Evolutionary conservation across 2,329 filamentous ascomycete genomes (phyloP).

Genomic region (Akanthomyces dipterigenus): DNA sequence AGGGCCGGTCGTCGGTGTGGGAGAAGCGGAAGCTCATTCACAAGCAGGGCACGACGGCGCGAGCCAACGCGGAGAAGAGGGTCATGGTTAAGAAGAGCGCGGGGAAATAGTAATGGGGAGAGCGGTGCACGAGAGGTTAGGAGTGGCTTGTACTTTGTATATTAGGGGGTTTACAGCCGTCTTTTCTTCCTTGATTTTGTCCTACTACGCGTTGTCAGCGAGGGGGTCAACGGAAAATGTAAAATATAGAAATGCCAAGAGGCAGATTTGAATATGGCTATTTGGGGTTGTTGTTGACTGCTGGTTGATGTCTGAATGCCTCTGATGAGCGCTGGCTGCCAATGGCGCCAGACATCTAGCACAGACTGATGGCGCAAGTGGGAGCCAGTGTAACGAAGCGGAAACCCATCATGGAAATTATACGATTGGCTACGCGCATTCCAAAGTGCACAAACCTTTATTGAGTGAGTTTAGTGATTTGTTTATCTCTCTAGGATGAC

Average conservation of each 20-base stretch:
- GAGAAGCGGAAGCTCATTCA: slow-evolving; percentile 72
- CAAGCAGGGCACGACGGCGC: slow-evolving; percentile 69
- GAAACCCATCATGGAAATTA: too few species aligned
- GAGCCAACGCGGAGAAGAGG: slow-evolving; percentile 60
- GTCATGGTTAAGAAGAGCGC: slow-evolving; percentile 29
- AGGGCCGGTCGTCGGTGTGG: slow-evolving; percentile 81
- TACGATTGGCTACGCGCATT: too few species aligned
- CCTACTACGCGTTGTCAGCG: not conserved
- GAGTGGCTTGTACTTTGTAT: slow-evolving; percentile 4
- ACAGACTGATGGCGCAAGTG: too few species aligned
- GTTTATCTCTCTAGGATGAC: too few species aligned
- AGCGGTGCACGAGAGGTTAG: not conserved
- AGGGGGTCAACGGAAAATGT: not conserved
- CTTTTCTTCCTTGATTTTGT: not conserved
- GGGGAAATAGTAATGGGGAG: slow-evolving; percentile 17
- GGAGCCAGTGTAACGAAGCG: too few species aligned
- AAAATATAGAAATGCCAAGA: slow-evolving; percentile 2
- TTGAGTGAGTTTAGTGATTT: too few species aligned
- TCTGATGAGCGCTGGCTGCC: too few species aligned
- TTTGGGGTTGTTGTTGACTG: not conserved
- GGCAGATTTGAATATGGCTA: not conserved
- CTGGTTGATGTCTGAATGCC: not conserved
- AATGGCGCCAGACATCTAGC: too few species aligned
- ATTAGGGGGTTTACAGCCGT: not conserved
- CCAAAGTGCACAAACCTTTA: too few species aligned